These are phyloP conservation scores for Cryptococcus sp. DNA, from an alignment of 1,284 basidiomycete genomes.

Conservation along the genomic window DNA sequence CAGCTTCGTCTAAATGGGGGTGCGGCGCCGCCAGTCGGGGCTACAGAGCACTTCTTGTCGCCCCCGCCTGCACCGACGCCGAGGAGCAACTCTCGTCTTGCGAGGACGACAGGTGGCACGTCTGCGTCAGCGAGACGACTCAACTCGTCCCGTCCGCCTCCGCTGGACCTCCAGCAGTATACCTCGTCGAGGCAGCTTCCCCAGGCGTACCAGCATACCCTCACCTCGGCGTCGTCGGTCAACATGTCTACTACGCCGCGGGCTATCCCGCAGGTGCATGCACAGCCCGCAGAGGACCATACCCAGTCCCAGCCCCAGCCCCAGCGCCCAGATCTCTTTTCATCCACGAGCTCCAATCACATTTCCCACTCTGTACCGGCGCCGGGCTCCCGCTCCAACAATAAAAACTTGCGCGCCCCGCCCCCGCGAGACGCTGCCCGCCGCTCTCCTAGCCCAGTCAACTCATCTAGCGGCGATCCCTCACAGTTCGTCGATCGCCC, in stretches of 20 bases:
- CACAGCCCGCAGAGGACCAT: slow-evolving; percentile 4
- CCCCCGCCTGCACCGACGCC: slow-evolving; percentile 1
- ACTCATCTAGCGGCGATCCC: slow-evolving; percentile 15
- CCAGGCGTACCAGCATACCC: slow-evolving; percentile 28
- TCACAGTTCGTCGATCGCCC: slow-evolving; percentile 28
- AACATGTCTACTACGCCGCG: slow-evolving; percentile 18
- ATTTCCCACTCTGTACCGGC: slow-evolving; percentile 19
- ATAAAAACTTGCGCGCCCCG: slow-evolving; percentile 32
- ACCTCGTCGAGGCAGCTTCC: slow-evolving; percentile 22
- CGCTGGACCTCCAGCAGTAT: slow-evolving; percentile 34
- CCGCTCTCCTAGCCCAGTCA: slow-evolving; percentile 37
- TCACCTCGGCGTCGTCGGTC: slow-evolving; percentile 10
- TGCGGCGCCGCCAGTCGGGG: slow-evolving; percentile 25
- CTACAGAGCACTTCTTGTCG: slow-evolving; percentile 3
- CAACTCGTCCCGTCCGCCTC: slow-evolving; percentile 33
- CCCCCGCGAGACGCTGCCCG: slow-evolving; percentile 26
- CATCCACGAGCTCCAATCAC: slow-evolving; percentile 5
- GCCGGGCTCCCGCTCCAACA: slow-evolving; percentile 13
- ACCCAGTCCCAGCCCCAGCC: slow-evolving; percentile 5
- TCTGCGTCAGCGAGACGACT: slow-evolving; percentile 18
- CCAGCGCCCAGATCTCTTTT: slow-evolving; percentile 9
- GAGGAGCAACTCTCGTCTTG: slow-evolving; percentile 8
- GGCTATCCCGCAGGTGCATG: slow-evolving; percentile 9
- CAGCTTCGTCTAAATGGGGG: not conserved
- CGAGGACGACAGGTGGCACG: slow-evolving; percentile 1